These are phyloP conservation scores for Trichophyton verrucosum DNA, from an alignment of 2,329 filamentous ascomycete genomes.

Conservation along the genomic window DNA sequence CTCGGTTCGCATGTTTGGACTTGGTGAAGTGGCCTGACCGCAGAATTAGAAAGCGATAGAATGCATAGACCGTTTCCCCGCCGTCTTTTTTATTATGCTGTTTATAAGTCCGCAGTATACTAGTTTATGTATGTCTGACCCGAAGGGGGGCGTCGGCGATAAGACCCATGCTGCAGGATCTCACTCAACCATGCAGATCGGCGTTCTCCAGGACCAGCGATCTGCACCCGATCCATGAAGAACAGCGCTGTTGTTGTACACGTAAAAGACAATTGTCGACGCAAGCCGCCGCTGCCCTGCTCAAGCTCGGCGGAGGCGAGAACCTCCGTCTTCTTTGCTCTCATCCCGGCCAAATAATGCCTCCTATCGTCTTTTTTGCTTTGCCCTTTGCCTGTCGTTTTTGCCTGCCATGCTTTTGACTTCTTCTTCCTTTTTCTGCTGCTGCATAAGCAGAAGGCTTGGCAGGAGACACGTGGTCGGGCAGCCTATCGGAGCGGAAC, in stretches of 20 bases:
- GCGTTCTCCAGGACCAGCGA: not conserved
- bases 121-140: not conserved
- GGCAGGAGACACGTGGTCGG: constrained; percentile 1
- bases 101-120: too few relatives aligned
- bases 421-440: not conserved
- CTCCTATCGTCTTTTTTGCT: too few relatives aligned
- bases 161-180: constrained; percentile 2
- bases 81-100: too few relatives aligned
- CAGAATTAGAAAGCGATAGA: not conserved
- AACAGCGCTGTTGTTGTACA: not conserved
- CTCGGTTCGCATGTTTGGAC: constrained; percentile 63
- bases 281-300: too few relatives aligned
- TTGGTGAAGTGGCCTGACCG: constrained; percentile 39
- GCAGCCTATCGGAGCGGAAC: not conserved
- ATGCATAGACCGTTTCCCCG: not conserved
- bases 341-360: too few relatives aligned
- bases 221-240: constrained; percentile 2
- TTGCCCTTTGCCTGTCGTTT: too few relatives aligned
- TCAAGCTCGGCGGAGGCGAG: too few relatives aligned
- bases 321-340: too few relatives aligned
- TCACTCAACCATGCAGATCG: not conserved
- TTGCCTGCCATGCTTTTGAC: too few relatives aligned
- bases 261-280: not conserved
- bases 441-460: not conserved
- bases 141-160: not conserved